phyloP scores from a whole-genome alignment of 805 yeast species.

The Ogataea siamensis region DNA sequence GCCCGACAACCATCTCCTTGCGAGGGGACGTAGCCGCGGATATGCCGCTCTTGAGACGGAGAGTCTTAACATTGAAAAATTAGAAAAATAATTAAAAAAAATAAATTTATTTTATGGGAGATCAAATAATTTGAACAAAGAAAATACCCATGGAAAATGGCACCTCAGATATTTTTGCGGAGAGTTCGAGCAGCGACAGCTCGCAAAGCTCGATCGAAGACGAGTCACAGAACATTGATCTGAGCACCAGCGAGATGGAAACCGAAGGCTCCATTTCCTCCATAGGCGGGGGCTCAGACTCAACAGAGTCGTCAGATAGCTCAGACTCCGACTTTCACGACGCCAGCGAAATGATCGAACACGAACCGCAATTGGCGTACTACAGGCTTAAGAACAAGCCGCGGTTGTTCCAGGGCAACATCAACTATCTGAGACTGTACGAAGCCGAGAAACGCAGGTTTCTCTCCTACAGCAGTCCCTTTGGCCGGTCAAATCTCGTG shows the following conservation, averaged over 20 bases:
- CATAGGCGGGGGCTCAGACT: neutral
- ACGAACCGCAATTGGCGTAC: constrained; percentile 11
- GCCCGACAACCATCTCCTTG: constrained; percentile 1
- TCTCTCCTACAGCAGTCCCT: constrained; percentile 10
- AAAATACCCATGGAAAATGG: constrained; percentile 4
- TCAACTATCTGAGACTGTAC: constrained; percentile 20
- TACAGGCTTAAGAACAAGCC: constrained; percentile 15
- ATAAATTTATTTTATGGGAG: neutral
- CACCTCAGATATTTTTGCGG: neutral
- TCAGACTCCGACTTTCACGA: constrained; percentile 8
- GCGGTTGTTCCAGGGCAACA: constrained; percentile 23
- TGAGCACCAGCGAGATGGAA: neutral
- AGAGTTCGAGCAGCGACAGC: neutral
- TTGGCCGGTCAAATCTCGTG: constrained; percentile 15
- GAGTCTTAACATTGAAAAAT: constrained; percentile 8
- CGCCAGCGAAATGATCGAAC: constrained; percentile 9
- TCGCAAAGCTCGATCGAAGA: constrained; percentile 2
- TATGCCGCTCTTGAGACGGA: neutral
- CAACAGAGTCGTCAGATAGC: neutral
- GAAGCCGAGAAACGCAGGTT: constrained; percentile 15
- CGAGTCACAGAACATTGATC: neutral
- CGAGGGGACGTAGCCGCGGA: neutral
- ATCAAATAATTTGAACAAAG: neutral
- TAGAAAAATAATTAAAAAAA: constrained; percentile 4
- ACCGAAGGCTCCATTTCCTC: neutral